Percentiles rank a stretch among this genome's conserved stretches.
Evolutionary conservation across 1,284 basidiomycete species (phyloP).

Genomic region (Hypsizygus ulmarius): DNA sequence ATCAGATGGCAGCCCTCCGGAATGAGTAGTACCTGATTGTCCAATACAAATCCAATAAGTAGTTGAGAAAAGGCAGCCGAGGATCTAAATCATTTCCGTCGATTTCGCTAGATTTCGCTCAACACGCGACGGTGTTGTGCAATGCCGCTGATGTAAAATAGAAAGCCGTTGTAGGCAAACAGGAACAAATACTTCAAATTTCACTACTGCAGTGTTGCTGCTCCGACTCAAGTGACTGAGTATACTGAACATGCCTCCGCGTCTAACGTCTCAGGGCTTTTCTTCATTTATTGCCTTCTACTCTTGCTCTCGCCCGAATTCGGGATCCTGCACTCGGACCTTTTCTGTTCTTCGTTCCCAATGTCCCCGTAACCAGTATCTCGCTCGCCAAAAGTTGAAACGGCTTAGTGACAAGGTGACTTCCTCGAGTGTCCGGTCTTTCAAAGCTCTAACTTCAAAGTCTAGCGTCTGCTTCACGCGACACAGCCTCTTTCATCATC

Average conservation of each 20-base stretch:
- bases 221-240: constrained; percentile 1
- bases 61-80: too few species aligned
- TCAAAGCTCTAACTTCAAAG: constrained; percentile 11
- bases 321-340: constrained; percentile 34
- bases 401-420: constrained; percentile 34
- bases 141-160: background rate
- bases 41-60: too few species aligned
- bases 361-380: constrained; percentile 31
- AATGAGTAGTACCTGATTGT: too few species aligned
- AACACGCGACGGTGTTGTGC: too few species aligned
- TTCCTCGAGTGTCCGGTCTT: constrained; percentile 2
- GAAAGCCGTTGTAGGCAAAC: constrained; percentile 15
- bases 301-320: constrained; percentile 44
- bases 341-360: constrained; percentile 37
- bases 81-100: too few species aligned
- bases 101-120: too few species aligned
- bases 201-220: constrained; percentile 14
- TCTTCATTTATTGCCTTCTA: constrained; percentile 58
- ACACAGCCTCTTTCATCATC: constrained; percentile 53
- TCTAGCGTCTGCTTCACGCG: constrained; percentile 75
- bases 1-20: too few species aligned
- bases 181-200: constrained; percentile 33
- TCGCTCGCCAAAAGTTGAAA: constrained; percentile 19
- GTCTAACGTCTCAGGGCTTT: constrained; percentile 49
- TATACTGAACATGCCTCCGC: constrained; percentile 34